Base-by-base conservation (phyloP, 768 basidiomycete genomes). In the Suillus clintonianus region DNA sequence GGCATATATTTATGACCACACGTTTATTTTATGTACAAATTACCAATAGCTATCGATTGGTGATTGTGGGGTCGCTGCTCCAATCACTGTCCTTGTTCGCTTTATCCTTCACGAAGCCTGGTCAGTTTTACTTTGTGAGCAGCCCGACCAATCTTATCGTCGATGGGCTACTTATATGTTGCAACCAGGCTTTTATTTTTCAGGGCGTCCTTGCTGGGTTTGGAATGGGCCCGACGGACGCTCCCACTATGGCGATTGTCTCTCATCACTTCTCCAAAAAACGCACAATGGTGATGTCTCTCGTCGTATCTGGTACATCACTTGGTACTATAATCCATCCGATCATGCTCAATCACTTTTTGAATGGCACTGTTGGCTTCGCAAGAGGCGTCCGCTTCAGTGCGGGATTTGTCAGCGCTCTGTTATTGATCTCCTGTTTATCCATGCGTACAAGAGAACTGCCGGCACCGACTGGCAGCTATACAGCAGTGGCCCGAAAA, bases 291-390 rank as follows among this genome's bases (percentile, higher is more conserved):
- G 81, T 82, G 8, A 81, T 82, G 67, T 81, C 83, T 9, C 69
- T 86, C 55, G 77, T 77, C 5, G 30, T 81, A 34, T 82, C 83
- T 34, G 83, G 82, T 27, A 78, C 82, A 39, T 80, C 84, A 3
- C 70, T 87, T 3, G 88, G 89, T 9, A 85, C 84, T 7, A 74
- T 85, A 24, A 67, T 84, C 15, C 82, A 88, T 61, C 85, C 87
- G 0, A 85, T 88, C 65, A 82, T 89, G 79, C 74, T 91, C 34
- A 89, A 90, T 70, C 72, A 79, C 27, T 64, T 60, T 39, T 64
- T 59, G 60, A 82, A 81, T 60, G 80, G 81, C 3, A 67, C 74
- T 7, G 71, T 81, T 4, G 86, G 89, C 9, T 82, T 86, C 67
- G 74, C 67, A 14, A 74, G 63, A 45, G 78, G 79, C 34, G 78